phyloP scores from a whole-genome alignment of 805 yeast species.

The Starmerella gropengiesseri region DNA sequence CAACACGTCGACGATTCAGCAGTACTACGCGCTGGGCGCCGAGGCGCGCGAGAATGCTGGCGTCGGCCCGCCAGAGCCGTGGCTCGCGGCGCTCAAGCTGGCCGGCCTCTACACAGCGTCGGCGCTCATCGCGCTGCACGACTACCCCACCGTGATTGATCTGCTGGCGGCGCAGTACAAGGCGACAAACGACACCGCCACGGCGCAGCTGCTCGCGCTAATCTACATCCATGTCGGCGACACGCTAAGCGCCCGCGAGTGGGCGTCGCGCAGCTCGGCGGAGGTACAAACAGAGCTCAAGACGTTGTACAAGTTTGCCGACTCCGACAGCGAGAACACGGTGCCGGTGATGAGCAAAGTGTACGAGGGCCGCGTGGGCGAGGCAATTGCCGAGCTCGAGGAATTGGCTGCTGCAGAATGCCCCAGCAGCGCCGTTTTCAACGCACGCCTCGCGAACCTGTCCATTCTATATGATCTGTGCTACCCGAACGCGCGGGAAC shows the following conservation, averaged over 20 bases:
- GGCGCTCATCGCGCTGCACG: conserved; percentile 28
- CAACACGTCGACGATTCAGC: conserved; percentile 27
- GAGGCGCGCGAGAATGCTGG: conserved; percentile 28
- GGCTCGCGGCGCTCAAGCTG: conserved; percentile 22
- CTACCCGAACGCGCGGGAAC: conserved; percentile 7
- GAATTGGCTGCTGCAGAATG: conserved; percentile 6
- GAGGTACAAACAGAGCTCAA: neutral
- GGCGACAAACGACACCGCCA: conserved; percentile 6
- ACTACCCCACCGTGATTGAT: conserved; percentile 28
- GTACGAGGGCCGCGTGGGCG: conserved; percentile 24
- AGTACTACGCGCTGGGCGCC: conserved; percentile 29
- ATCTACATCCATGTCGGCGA: conserved; percentile 26
- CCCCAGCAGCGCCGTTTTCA: conserved; percentile 4
- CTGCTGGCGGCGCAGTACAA: conserved; percentile 23
- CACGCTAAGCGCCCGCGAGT: conserved; percentile 26
- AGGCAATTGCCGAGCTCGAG: conserved; percentile 22
- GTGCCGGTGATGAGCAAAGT: conserved; percentile 22
- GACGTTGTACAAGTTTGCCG: conserved; percentile 24
- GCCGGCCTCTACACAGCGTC: conserved; percentile 30
- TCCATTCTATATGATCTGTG: conserved; percentile 25
- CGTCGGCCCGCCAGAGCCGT: neutral
- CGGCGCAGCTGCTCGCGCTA: conserved; percentile 20
- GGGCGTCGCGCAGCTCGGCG: conserved; percentile 20
- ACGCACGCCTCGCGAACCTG: conserved; percentile 21
- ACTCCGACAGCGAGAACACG: conserved; percentile 23